Conservation (phyloP, 768 basidiomycete species). For the Mycena floridula region DNA sequence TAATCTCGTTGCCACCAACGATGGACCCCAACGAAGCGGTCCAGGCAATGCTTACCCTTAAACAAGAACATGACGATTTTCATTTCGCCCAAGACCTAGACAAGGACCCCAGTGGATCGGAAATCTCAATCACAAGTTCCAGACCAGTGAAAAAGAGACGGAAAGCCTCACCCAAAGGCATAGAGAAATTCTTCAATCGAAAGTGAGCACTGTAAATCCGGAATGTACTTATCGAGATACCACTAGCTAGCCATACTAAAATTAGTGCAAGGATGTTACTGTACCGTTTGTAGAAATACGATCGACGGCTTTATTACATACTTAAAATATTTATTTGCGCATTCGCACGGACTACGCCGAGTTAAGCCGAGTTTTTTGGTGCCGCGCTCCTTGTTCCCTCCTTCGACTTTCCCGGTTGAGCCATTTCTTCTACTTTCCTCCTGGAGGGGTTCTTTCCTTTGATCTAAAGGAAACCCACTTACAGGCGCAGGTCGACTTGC, state of each 20-base stretch:
- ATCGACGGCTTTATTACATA: too few species aligned
- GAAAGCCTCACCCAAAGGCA: slow-evolving; percentile 24
- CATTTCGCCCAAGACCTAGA: slow-evolving; percentile 82
- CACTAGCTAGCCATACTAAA: too few species aligned
- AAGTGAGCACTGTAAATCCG: slow-evolving; percentile 15
- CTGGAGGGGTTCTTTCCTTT: slow-evolving; percentile 27
- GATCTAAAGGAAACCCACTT: slow-evolving; percentile 14
- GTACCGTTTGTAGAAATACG: too few species aligned
- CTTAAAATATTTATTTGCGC: too few species aligned
- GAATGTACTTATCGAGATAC: too few species aligned
- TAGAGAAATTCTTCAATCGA: slow-evolving; percentile 33
- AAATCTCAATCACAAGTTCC: slow-evolving; percentile 11
- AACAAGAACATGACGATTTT: slow-evolving; percentile 80
- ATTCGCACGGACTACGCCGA: too few species aligned
- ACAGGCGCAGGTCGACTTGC: slow-evolving; percentile 39
- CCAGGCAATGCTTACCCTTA: slow-evolving; percentile 16
- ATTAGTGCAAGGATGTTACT: too few species aligned
- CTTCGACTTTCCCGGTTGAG: too few species aligned
- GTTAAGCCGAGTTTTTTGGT: too few species aligned
- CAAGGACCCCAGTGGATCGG: slow-evolving; percentile 23
- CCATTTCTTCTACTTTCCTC: slow-evolving; percentile 20
- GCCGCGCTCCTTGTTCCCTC: slow-evolving; percentile 11
- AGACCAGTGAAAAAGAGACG: slow-evolving; percentile 21
- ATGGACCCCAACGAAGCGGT: slow-evolving; percentile 12
- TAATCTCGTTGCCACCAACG: not conserved